Conservation (phyloP, 2,329 filamentous ascomycete species). For the Penicillium hordei region DNA sequence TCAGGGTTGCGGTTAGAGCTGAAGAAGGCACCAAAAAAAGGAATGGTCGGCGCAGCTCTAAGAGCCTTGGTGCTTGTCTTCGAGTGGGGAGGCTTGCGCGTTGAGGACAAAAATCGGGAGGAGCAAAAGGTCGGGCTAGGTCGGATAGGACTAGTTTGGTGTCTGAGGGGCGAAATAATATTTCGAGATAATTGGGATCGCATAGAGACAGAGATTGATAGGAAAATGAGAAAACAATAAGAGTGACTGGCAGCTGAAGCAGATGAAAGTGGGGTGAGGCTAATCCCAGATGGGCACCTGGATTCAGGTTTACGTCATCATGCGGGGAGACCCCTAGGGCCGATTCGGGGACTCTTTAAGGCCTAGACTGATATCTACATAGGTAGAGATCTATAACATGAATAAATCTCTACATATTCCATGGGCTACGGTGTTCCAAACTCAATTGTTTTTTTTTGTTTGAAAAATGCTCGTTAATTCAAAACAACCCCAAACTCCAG, state of each 20-base stretch:
- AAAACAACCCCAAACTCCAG: conserved; percentile 4
- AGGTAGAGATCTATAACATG: background rate
- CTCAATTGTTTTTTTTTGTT: background rate
- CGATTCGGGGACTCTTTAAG: background rate
- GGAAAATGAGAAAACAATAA: background rate
- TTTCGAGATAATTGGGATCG: conserved; percentile 27
- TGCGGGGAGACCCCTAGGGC: conserved; percentile 22
- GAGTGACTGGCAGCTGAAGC: background rate
- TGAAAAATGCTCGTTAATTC: background rate
- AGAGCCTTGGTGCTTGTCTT: conserved; percentile 42
- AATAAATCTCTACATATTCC: background rate
- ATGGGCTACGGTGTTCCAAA: background rate
- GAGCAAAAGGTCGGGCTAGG: conserved; percentile 11
- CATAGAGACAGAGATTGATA: conserved; percentile 22
- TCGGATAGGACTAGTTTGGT: conserved; percentile 23
- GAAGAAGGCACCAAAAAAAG: conserved; percentile 76
- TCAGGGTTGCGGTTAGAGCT: conserved; percentile 57
- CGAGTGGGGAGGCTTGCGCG: conserved; percentile 18
- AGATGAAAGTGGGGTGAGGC: conserved; percentile 4
- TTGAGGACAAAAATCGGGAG: conserved; percentile 24
- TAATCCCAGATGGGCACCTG: conserved; percentile 8
- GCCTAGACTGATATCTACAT: background rate
- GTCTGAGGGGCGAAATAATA: conserved; percentile 22
- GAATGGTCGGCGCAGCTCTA: conserved; percentile 72
- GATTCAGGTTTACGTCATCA: conserved; percentile 31